phyloP scores from a whole-genome alignment of 2,329 filamentous ascomycete species.

The Penicillium sp. region DNA sequence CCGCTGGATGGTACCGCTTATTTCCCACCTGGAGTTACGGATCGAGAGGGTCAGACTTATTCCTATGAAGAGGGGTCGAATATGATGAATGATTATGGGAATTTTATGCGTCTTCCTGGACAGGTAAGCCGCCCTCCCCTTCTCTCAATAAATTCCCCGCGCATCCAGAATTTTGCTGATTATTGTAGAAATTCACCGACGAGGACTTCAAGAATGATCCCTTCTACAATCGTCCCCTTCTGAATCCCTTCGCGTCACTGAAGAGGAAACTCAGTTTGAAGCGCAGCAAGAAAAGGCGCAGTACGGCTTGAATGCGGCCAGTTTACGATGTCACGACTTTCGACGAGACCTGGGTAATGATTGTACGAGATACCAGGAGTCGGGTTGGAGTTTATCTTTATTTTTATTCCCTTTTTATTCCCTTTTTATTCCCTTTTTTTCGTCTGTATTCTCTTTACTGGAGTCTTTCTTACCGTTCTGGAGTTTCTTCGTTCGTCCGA shows the following conservation, averaged over 20 bases:
- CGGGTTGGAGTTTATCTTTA: background rate
- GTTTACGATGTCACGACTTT: constrained; percentile 11
- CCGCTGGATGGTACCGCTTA: constrained; percentile 80
- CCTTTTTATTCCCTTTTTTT: background rate
- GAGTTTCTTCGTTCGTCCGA: too few relatives aligned
- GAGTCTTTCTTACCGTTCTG: too few relatives aligned
- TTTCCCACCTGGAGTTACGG: constrained; percentile 73
- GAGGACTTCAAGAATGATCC: constrained; percentile 47
- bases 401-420: background rate
- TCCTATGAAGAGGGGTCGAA: constrained; percentile 85
- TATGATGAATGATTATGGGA: constrained; percentile 69
- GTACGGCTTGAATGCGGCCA: constrained; percentile 17
- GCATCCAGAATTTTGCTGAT: too few relatives aligned
- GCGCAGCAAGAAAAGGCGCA: constrained; percentile 28
- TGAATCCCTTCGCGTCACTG: constrained; percentile 34
- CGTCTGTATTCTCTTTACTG: background rate
- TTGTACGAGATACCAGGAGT: constrained; percentile 3
- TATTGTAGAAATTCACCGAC: constrained; percentile 47
- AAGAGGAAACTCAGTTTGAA: constrained; percentile 33
- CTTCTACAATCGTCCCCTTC: constrained; percentile 37
- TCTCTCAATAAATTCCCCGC: too few relatives aligned
- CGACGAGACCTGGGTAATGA: constrained; percentile 8
- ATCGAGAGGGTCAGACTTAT: constrained; percentile 71
- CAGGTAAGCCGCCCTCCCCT: too few relatives aligned
- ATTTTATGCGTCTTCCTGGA: constrained; percentile 76